Percentiles rank a stretch among this genome's conserved stretches.
These are phyloP conservation scores for Candida koratica DNA, from an alignment of 805 yeast species.

Conservation along the genomic window DNA sequence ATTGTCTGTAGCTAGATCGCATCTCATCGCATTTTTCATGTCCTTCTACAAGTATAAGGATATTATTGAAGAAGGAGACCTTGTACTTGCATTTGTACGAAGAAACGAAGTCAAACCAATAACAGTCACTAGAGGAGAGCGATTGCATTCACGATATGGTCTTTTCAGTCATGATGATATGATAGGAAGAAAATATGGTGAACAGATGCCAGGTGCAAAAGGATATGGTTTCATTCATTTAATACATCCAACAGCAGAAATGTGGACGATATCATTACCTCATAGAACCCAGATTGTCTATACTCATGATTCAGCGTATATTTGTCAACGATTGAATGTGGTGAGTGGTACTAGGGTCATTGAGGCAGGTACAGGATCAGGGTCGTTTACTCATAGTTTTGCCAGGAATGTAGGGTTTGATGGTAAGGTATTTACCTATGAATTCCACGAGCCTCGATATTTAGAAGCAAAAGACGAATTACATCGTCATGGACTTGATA, in stretches of 20 bases:
- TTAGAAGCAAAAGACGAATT: conserved; percentile 77
- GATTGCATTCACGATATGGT: conserved; percentile 84
- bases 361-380: conserved; percentile 98
- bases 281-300: conserved; percentile 98
- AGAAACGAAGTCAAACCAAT: conserved; percentile 78
- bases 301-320: conserved; percentile 91
- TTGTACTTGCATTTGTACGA: conserved; percentile 82
- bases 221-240: conserved; percentile 85
- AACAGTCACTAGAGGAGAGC: conserved; percentile 52
- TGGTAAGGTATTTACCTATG: conserved; percentile 78
- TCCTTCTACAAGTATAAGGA: conserved; percentile 60
- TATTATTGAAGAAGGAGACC: conserved; percentile 76
- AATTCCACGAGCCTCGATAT: conserved; percentile 84
- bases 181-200: conserved; percentile 79
- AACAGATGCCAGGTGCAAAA: conserved; percentile 71
- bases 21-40: conserved; percentile 24
- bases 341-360: conserved; percentile 73
- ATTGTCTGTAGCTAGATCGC: too few relatives aligned
- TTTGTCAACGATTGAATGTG: conserved; percentile 75
- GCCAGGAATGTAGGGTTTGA: conserved; percentile 64
- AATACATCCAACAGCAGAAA: conserved; percentile 87
- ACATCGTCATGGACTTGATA: conserved; percentile 59
- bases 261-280: conserved; percentile 94
- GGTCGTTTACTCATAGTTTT: conserved; percentile 89
- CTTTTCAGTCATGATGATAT: conserved; percentile 78